Evolutionary conservation across 2,329 filamentous ascomycete genomes (phyloP).

Genomic region (Arthroderma uncinatum): DNA sequence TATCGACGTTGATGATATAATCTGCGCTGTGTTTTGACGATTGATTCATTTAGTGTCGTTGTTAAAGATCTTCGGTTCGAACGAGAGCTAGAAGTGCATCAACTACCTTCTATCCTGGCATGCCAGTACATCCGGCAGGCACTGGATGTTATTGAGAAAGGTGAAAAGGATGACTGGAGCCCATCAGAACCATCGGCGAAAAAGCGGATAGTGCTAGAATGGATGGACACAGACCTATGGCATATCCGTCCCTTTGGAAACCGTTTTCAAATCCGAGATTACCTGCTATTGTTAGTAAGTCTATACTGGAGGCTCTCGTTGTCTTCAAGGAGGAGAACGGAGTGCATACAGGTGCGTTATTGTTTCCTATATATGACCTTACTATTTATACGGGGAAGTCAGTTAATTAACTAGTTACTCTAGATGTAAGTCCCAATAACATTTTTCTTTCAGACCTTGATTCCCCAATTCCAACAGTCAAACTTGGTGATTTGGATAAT

Average conservation of each 20-base stretch:
- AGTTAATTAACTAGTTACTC: too few relatives aligned
- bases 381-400: too few relatives aligned
- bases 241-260: slow-evolving; percentile 9
- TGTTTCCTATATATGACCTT: too few relatives aligned
- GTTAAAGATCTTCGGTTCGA: slow-evolving; percentile 10
- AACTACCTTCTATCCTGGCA: slow-evolving; percentile 9
- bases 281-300: slow-evolving; percentile 9
- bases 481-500: slow-evolving; percentile 9
- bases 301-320: slow-evolving; percentile 9
- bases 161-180: not conserved
- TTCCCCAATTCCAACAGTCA: not conserved
- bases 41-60: slow-evolving; percentile 7
- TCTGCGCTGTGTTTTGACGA: not conserved
- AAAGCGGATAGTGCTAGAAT: slow-evolving; percentile 12
- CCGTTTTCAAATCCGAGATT: slow-evolving; percentile 12
- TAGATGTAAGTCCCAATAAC: not conserved
- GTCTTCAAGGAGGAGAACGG: not conserved
- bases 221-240: slow-evolving; percentile 14
- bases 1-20: too few relatives aligned
- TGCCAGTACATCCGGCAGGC: slow-evolving; percentile 10
- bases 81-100: slow-evolving; percentile 10
- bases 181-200: slow-evolving; percentile 8
- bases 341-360: not conserved
- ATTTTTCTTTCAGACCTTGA: not conserved
- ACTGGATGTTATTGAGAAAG: slow-evolving; percentile 10